These are phyloP conservation scores for Globisporangium cystogenes DNA, from an alignment of 352 stramenopile species.

Conservation along the genomic window DNA sequence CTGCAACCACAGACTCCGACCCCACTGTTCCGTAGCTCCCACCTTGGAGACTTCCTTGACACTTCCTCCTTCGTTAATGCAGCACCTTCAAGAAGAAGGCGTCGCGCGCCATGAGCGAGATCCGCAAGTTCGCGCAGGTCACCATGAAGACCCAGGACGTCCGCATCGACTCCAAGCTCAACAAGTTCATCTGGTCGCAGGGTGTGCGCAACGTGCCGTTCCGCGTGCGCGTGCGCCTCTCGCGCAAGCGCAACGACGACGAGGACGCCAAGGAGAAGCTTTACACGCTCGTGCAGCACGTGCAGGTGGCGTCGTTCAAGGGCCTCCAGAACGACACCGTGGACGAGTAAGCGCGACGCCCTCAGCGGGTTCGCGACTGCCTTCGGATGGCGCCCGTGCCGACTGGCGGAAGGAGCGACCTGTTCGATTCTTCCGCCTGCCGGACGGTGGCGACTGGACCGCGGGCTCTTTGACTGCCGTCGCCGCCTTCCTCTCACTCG, in stretches of 20 bases:
- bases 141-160: conserved; percentile 98
- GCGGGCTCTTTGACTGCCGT: neutral
- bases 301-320: conserved; percentile 96
- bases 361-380: neutral
- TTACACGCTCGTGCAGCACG: conserved; percentile 98
- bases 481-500: neutral
- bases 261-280: conserved; percentile 99
- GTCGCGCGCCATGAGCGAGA: conserved; percentile 95
- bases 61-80: conserved; percentile 17
- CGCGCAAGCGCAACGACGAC: conserved; percentile 98
- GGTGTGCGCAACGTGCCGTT: conserved; percentile 98
- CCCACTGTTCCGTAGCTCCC: conserved; percentile 62
- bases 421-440: neutral
- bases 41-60: conserved; percentile 88
- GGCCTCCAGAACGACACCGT: conserved; percentile 96
- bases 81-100: conserved; percentile 98
- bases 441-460: neutral
- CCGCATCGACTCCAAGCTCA: conserved; percentile 93
- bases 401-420: neutral
- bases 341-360: conserved; percentile 66
- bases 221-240: conserved; percentile 96
- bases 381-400: neutral
- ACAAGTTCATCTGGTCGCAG: conserved; percentile 98
- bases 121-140: conserved; percentile 97
- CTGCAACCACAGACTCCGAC: conserved; percentile 5